Percentiles rank a stretch among this genome's conserved stretches.
These are phyloP conservation scores for Bauhinia variegata DNA, from an alignment of 306 rosid species.

Conservation along the genomic window DNA sequence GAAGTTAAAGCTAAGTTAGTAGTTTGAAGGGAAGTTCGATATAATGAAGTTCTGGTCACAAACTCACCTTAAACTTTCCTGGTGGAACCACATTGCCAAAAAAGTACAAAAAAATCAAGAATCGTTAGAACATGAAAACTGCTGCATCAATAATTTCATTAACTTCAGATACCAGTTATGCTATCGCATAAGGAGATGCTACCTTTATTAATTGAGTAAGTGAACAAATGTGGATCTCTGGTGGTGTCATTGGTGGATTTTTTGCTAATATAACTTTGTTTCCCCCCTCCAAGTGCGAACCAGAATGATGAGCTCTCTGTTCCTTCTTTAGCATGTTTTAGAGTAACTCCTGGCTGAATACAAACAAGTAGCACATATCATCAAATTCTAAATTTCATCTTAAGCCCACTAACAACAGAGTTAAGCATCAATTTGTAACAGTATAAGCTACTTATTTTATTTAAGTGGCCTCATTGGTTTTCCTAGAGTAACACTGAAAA, in stretches of 20 bases:
- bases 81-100: slow-evolving; percentile 54
- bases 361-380: slow-evolving; percentile 34
- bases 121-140: slow-evolving; percentile 46
- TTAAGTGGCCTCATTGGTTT: neutral
- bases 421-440: neutral
- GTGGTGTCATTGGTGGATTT: slow-evolving; percentile 62
- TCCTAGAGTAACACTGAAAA: neutral
- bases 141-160: slow-evolving; percentile 26
- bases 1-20: slow-evolving; percentile 18
- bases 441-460: neutral
- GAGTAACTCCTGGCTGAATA: slow-evolving; percentile 84
- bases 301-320: slow-evolving; percentile 98
- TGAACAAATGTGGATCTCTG: slow-evolving; percentile 90
- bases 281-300: slow-evolving; percentile 94
- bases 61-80: slow-evolving; percentile 95
- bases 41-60: slow-evolving; percentile 39
- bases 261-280: slow-evolving; percentile 78
- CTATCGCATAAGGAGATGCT: slow-evolving; percentile 27
- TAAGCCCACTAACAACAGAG: neutral
- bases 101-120: slow-evolving; percentile 36
- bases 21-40: slow-evolving; percentile 24
- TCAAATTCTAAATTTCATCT: slow-evolving; percentile 7
- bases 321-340: slow-evolving; percentile 95
- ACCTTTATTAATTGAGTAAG: slow-evolving; percentile 82
- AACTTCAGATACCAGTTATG: slow-evolving; percentile 33